Evolutionary conservation across 1,284 basidiomycete genomes (phyloP), one percentile per base, ranked within the genome.

Genomic region (Fomitiporia mediterranea): DNA sequence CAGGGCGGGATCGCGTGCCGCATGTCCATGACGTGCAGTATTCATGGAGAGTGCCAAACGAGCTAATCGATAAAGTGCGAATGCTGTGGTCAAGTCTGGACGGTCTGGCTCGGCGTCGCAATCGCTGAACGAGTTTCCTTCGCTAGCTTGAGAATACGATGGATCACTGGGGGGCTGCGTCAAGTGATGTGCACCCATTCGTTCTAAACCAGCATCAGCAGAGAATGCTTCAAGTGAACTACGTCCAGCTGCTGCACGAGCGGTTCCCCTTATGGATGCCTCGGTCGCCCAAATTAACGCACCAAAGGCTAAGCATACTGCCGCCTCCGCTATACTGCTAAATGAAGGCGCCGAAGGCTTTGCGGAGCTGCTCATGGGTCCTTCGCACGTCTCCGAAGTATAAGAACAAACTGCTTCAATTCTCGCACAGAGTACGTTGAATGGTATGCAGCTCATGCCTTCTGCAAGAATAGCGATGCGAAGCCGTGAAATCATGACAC

Each of bases 1-100:
- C 9, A 37, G 21, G 15, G 34, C 27, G 11, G 25, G 11, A 28
- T 57, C 56, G 19, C 13, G 38, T 19, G 56, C 49, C 28, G 56
- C 56, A 30, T 57, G 37, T 13, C 56, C 56, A 38, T 57, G 56
- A 2, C 56, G 38, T 37, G 48, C 49, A 15, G 25, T 34, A 42
- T 56, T 47, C 23, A 56, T 46, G 32, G 37, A 15, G 28, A 51
- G 17, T n/a, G 48, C 55, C 30, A 56, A 21, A 7, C 32, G 46
- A 2, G 48, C 55, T 3, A 56, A 40, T 2, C 55, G 47, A 44
- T 56, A 51, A 4, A 56, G 40, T n/a, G 55, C 47, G 25, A 37
- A 48, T 13, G 55, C 44, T 30, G 11, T 30, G 15, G 21, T 25
- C 17, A n/a, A 8, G n/a, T 30, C 11, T 9, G 44, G 44, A 4